Evolutionary conservation across 1,139 yeast species (phyloP), one percentile per base, ranked within the genome.

Genomic region (Taiozyma onychis): DNA sequence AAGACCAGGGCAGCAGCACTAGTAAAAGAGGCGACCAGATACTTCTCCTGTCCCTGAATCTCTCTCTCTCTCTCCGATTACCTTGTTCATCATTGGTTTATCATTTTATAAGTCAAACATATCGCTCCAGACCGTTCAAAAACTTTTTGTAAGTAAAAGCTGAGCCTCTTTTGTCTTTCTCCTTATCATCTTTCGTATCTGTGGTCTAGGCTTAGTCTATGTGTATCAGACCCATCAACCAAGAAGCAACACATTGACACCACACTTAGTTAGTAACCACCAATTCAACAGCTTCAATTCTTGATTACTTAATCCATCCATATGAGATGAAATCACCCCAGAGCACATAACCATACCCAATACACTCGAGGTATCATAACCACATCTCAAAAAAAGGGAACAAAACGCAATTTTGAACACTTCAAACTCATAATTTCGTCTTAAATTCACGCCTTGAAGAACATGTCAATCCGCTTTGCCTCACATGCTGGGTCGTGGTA

Each of bases 401-500:
- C 8, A 32, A n/a, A 32, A 6, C 16, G 16, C 35, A 32, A 32
- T n/a, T 32, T 32, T 14, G 35, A 32, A 8, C 18, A 2, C 22
- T 3, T 35, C 5, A n/a, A 16, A 16, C 39, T 10, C 21, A 8
- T 34, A 2, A 35, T 2, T n/a, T 35, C 9, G 4, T 5, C 18
- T 34, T n/a, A 16, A 8, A 34, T 7, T 16, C 24, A 18, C 13
- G 11, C 22, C 6, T 18, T 5, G 6, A 18, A 21, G 24, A 21
- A 9, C 11, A 37, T 37, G 41, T 18, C 41, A 18, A 24, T 37
- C 22, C 74, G 91, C 48, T 74, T 77, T 6, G 96, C 96, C 1
- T 76, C 95, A 3, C 97, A 90, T 64, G 85, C 97, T 2, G 97
- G 97, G 1, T 69, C 88, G 2, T 93, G 99, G 99, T 93, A 93